Percentiles rank a stretch among this genome's conserved stretches.
These are phyloP conservation scores for Zasmidium citrigriseum DNA, from an alignment of 2,329 filamentous ascomycete genomes.

Conservation along the genomic window DNA sequence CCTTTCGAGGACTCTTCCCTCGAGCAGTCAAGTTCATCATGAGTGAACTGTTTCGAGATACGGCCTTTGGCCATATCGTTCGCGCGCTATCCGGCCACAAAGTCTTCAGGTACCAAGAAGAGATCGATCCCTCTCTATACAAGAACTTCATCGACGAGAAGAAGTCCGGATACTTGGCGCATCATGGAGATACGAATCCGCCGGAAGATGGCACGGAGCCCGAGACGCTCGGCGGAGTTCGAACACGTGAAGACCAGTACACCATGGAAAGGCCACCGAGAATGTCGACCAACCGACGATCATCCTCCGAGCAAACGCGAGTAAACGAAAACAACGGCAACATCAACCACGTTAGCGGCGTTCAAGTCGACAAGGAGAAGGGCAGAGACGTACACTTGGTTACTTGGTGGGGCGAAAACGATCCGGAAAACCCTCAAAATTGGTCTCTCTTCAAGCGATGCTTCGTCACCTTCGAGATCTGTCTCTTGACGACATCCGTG, in stretches of 20 bases:
- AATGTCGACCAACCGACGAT: constrained; percentile 9
- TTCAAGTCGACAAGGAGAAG: constrained; percentile 53
- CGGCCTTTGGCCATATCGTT: constrained; percentile 50
- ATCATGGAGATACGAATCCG: constrained; percentile 44
- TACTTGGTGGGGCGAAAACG: constrained; percentile 53
- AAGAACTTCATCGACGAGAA: constrained; percentile 51
- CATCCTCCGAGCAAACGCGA: constrained; percentile 25
- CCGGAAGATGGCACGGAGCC: constrained; percentile 36
- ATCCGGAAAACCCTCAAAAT: constrained; percentile 40
- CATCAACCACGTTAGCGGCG: constrained; percentile 43
- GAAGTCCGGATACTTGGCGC: constrained; percentile 51
- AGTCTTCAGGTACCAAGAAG: constrained; percentile 50
- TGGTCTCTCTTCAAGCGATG: constrained; percentile 43
- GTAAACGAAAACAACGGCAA: constrained; percentile 21
- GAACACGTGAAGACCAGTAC: constrained; percentile 26
- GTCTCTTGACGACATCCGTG: constrained; percentile 51
- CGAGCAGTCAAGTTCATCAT: constrained; percentile 17
- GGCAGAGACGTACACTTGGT: constrained; percentile 53
- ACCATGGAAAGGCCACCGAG: constrained; percentile 7
- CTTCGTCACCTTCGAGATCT: constrained; percentile 49
- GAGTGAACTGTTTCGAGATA: constrained; percentile 44
- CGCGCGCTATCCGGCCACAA: constrained; percentile 45
- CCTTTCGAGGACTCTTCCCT: background rate
- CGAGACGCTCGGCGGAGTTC: constrained; percentile 25
- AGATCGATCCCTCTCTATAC: constrained; percentile 51